These are phyloP conservation scores for Myxozyma nipponensis DNA, from an alignment of 805 yeast genomes.

Conservation along the genomic window DNA sequence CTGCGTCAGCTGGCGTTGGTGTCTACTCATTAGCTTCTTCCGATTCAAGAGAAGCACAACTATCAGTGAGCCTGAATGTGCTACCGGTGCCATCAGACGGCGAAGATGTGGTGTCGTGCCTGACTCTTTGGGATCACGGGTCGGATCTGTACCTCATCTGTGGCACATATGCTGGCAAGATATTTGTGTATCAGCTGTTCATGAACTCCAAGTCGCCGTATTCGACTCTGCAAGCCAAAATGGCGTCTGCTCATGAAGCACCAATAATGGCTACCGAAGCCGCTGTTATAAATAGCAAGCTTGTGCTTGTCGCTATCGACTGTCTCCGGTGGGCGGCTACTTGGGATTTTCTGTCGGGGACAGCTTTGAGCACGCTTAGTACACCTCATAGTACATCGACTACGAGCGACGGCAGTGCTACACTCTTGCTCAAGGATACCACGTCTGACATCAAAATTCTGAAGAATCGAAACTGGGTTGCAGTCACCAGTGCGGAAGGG, in stretches of 20 bases:
- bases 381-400: background rate
- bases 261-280: slow-evolving; percentile 17
- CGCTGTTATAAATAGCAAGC: slow-evolving; percentile 24
- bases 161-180: slow-evolving; percentile 17
- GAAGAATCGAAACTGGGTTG: slow-evolving; percentile 1
- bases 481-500: slow-evolving; percentile 11
- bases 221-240: background rate
- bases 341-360: slow-evolving; percentile 8
- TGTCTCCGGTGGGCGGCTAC: slow-evolving; percentile 20
- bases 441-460: slow-evolving; percentile 10
- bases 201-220: background rate
- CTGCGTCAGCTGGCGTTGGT: slow-evolving; percentile 6
- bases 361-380: background rate
- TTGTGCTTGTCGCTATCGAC: slow-evolving; percentile 13
- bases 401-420: background rate
- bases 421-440: slow-evolving; percentile 5
- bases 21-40: slow-evolving; percentile 2
- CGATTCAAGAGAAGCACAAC: background rate
- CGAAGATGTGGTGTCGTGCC: background rate
- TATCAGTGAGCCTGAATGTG: background rate
- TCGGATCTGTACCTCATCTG: background rate
- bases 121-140: background rate
- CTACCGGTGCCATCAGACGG: background rate
- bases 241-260: slow-evolving; percentile 7
- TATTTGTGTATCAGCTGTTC: slow-evolving; percentile 4